A percentile compares a stretch with the other conserved stretches of the same genome.
Evolutionary conservation across 768 basidiomycete genomes (phyloP).

Genomic region (Daedaleopsis nitida): DNA sequence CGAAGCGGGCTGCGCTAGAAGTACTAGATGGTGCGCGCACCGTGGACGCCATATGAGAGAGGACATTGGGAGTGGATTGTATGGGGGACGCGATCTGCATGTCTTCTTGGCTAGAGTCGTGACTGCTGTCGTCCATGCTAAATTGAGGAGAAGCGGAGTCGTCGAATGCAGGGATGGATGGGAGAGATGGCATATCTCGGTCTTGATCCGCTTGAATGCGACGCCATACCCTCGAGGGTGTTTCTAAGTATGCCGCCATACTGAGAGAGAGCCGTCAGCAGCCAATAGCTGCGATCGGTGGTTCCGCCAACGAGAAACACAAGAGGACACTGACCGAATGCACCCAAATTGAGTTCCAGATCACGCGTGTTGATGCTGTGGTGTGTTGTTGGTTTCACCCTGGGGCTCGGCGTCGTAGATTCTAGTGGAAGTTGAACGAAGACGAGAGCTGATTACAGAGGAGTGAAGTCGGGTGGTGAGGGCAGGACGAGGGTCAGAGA

Average conservation of each 20-base stretch:
- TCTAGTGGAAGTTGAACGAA: too few species aligned
- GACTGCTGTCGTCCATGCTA: slow-evolving; percentile 39
- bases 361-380: too few species aligned
- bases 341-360: too few species aligned
- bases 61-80: slow-evolving; percentile 58
- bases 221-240: slow-evolving; percentile 83
- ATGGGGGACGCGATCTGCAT: slow-evolving; percentile 55
- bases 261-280: too few species aligned
- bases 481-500: too few species aligned
- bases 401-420: too few species aligned
- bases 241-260: slow-evolving; percentile 50
- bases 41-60: slow-evolving; percentile 51
- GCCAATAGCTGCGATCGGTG: too few species aligned
- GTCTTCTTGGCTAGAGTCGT: slow-evolving; percentile 37
- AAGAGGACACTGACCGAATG: too few species aligned
- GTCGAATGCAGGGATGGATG: slow-evolving; percentile 73
- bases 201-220: slow-evolving; percentile 79
- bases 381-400: too few species aligned
- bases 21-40: slow-evolving; percentile 54
- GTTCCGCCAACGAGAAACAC: too few species aligned
- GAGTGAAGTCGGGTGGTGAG: too few species aligned
- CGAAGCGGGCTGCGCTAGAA: slow-evolving; percentile 51
- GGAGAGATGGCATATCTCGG: slow-evolving; percentile 79
- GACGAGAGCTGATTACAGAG: too few species aligned
- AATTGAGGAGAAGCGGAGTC: slow-evolving; percentile 52